Conservation (phyloP, 2,329 filamentous ascomycete species). For the Metarhizium brunneum region DNA sequence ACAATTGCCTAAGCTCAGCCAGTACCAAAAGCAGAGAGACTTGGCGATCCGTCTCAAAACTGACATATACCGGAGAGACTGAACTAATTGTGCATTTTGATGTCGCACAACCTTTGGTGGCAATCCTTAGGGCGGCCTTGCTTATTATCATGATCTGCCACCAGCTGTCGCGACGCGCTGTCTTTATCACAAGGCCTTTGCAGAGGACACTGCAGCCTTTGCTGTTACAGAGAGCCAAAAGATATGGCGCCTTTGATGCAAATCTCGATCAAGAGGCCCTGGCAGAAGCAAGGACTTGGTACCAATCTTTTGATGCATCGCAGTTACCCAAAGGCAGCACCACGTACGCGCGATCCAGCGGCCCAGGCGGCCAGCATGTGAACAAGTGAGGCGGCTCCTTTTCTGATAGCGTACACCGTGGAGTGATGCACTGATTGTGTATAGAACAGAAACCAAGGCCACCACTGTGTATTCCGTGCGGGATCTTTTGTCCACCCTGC, state of each 20-base stretch:
- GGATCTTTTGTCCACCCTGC: slow-evolving; percentile 36
- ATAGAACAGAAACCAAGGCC: slow-evolving; percentile 51
- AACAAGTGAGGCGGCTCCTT: slow-evolving; percentile 40
- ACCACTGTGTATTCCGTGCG: slow-evolving; percentile 41
- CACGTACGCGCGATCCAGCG: slow-evolving; percentile 48
- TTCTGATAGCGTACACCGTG: background rate
- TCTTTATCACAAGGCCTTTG: background rate
- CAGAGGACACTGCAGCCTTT: background rate
- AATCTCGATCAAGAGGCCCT: slow-evolving; percentile 40
- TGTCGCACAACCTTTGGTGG: too few relatives aligned
- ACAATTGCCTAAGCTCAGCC: too few relatives aligned
- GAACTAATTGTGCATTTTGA: too few relatives aligned
- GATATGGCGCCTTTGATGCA: slow-evolving; percentile 40
- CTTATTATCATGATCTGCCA: background rate
- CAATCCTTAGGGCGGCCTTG: too few relatives aligned
- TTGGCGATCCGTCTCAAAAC: background rate
- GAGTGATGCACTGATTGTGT: slow-evolving; percentile 20
- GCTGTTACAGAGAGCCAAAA: slow-evolving; percentile 17
- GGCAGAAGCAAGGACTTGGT: slow-evolving; percentile 43
- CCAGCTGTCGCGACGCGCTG: background rate
- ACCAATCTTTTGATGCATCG: slow-evolving; percentile 30
- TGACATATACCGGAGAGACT: background rate
- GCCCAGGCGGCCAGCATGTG: slow-evolving; percentile 52
- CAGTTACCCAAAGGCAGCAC: slow-evolving; percentile 42
- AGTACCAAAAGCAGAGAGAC: background rate